A percentile compares a stretch with the other conserved stretches of the same genome.
These are phyloP conservation scores for Hippophae rhamnoides DNA, from an alignment of 306 rosid genomes.

Conservation along the genomic window DNA sequence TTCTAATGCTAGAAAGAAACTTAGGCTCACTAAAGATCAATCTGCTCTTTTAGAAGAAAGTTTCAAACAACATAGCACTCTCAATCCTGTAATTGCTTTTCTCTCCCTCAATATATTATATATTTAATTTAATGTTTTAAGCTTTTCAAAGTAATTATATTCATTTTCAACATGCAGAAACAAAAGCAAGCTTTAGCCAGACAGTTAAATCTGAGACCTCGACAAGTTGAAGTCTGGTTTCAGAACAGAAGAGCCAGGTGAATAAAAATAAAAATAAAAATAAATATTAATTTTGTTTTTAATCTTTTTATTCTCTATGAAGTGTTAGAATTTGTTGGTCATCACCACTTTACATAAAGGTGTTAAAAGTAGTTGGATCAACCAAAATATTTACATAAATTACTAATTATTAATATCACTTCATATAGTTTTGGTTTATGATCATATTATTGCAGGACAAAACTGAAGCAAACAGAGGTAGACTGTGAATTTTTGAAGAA, in stretches of 20 bases:
- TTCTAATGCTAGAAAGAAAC: slow-evolving; percentile 75
- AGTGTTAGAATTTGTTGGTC: no score
- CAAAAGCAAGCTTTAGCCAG: slow-evolving; percentile 90
- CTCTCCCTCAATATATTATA: background rate
- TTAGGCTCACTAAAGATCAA: slow-evolving; percentile 80
- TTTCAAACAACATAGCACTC: slow-evolving; percentile 92
- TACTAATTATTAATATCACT: no score
- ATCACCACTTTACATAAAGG: no score
- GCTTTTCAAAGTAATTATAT: background rate
- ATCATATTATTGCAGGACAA: slow-evolving; percentile 50
- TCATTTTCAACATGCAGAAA: slow-evolving; percentile 38
- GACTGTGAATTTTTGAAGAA: slow-evolving; percentile 87
- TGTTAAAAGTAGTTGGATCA: no score
- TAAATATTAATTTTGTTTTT: no score
- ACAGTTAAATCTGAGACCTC: slow-evolving; percentile 60
- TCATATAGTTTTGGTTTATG: no score
- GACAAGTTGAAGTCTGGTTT: slow-evolving; percentile 99
- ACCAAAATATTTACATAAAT: no score
- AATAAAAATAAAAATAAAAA: background rate
- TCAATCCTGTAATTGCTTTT: slow-evolving; percentile 62
- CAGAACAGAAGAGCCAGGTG: slow-evolving; percentile 98
- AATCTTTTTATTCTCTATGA: no score
- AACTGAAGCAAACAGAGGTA: slow-evolving; percentile 92
- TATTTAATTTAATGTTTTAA: background rate
- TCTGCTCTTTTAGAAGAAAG: slow-evolving; percentile 84